Evolutionary conservation across 257 asterid species (phyloP), one percentile per base, ranked within the genome.

Genomic region (Gentiana dahurica): DNA sequence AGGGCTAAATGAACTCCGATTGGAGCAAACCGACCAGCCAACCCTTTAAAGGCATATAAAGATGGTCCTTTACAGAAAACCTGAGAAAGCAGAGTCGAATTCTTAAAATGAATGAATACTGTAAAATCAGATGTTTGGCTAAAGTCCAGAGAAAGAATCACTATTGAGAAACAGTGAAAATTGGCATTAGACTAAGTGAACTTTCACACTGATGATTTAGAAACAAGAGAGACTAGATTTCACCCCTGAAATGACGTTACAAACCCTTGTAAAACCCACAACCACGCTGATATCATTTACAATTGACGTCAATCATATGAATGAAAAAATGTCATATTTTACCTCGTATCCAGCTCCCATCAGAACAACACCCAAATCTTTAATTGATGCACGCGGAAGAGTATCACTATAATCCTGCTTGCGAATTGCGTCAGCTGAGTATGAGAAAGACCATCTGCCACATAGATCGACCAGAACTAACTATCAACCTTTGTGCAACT

Each of bases 341-440:
- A 91, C 98, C 86, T 91, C 96, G 66, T 87, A 87, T 67, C 96
- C 97, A 58, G 83, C 72, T 47, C 85, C 94, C 88, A 75, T 79
- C 64, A 77, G 79, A 67, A 86, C 69, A 68, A 83, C 68, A 49
- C 89, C 94, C 64, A 82, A 64, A 84, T 91, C 94, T 44, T 74
- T 76, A 60, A 85, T 60, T 2, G 96, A 91, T 9, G 93, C 93
- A 66, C 66, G 78, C 9, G 95, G 80, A 60, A 85, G 73, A 53
- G 78, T 60, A 71, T 87, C 94, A 2, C 83, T 71, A 71, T 69
- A 86, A 53, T 85, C 93, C 72, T 77, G 90, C 77, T 77, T 83
- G 45, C 80, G 81, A 63, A 85, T 76, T 34, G 81, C 51, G 74
- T 81, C 90, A 15, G 84, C 75, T 7, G 98, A 91, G 58, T 78